Evolutionary conservation across 2,329 filamentous ascomycete genomes (phyloP).

Genomic region (Torrubiella hemipterigena): DNA sequence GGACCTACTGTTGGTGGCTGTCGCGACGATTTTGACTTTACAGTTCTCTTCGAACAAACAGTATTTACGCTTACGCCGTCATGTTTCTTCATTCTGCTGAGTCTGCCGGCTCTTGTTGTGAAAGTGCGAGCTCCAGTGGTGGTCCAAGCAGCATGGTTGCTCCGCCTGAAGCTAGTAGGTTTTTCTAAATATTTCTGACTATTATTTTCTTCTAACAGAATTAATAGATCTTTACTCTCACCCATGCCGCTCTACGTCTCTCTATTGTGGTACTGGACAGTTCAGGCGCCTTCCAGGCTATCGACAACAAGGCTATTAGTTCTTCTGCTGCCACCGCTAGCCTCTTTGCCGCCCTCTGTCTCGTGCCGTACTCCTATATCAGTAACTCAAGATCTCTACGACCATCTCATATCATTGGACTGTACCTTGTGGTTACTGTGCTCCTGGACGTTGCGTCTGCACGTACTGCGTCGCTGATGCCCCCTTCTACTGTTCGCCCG

Average conservation of each 20-base stretch:
- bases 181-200: background rate
- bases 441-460: background rate
- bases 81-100: conserved; percentile 2
- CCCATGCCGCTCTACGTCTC: background rate
- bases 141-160: background rate
- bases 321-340: background rate
- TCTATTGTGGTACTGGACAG: background rate
- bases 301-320: background rate
- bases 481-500: background rate
- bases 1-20: conserved; percentile 1
- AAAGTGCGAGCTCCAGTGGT: background rate
- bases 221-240: background rate
- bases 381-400: conserved; percentile 1
- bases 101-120: background rate
- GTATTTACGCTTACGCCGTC: conserved; percentile 2
- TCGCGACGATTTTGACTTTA: conserved; percentile 5
- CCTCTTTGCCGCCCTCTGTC: background rate
- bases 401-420: background rate
- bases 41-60: conserved; percentile 1
- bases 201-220: background rate
- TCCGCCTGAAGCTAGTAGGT: background rate
- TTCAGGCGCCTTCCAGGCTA: background rate
- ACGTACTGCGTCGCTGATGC: background rate
- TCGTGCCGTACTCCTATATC: background rate
- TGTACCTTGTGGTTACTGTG: conserved; percentile 1